Conservation (phyloP, 768 basidiomycete species). For the Collybia sp. region DNA sequence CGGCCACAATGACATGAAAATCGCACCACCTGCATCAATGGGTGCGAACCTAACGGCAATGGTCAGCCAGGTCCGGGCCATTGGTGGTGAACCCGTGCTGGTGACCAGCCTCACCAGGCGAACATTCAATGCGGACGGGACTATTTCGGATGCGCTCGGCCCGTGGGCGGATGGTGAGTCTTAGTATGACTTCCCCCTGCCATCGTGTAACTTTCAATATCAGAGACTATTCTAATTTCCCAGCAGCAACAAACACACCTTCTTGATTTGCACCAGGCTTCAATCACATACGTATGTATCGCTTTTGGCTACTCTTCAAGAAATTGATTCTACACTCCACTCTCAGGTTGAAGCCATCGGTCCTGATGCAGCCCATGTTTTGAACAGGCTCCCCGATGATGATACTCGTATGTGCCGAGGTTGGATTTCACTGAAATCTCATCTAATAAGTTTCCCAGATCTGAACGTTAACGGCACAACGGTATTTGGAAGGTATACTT, state of each 20-base stretch:
- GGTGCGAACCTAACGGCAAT: conserved; percentile 35
- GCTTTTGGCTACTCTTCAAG: background rate
- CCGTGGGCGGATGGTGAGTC: conserved; percentile 31
- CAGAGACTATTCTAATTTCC: conserved; percentile 29
- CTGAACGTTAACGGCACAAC: conserved; percentile 35
- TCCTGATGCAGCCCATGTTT: conserved; percentile 29
- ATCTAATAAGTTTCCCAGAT: conserved; percentile 12
- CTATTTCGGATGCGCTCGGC: conserved; percentile 27
- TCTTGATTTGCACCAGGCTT: conserved; percentile 31
- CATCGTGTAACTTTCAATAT: background rate
- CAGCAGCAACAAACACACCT: conserved; percentile 31
- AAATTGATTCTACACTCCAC: background rate
- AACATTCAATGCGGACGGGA: conserved; percentile 29
- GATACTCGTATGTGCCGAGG: conserved; percentile 24
- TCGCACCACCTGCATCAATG: conserved; percentile 39
- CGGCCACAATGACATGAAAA: conserved; percentile 37
- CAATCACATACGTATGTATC: conserved; percentile 26
- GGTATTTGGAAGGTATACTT: conserved; percentile 31
- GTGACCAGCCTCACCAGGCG: conserved; percentile 36
- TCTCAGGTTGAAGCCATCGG: conserved; percentile 32
- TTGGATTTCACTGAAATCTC: too few relatives aligned
- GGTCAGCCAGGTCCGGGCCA: conserved; percentile 29
- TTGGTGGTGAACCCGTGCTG: conserved; percentile 34
- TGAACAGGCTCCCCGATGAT: conserved; percentile 33
- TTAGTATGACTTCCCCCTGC: background rate